A percentile compares a stretch with the other conserved stretches of the same genome.
phyloP scores from a whole-genome alignment of 345 rosid genomes.

The Citrus australasica region DNA sequence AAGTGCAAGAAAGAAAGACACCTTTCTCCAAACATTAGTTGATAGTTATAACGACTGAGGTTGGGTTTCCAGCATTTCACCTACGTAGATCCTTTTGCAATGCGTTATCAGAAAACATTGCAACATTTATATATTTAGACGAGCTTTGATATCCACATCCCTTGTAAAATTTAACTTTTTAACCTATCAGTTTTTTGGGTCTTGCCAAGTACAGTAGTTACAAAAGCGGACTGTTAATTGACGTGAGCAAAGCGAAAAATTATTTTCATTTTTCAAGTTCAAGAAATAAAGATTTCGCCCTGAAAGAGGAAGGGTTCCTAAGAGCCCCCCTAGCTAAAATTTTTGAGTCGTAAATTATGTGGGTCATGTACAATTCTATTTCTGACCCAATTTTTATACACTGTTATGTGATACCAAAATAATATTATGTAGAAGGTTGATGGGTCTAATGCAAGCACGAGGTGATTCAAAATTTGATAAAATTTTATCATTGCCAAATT shows the following conservation, averaged over 20 bases:
- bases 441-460: background rate
- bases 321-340: background rate
- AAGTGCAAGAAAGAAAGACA: background rate
- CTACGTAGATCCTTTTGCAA: background rate
- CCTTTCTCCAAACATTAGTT: slow-evolving; percentile 7
- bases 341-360: background rate
- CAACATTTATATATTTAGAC: background rate
- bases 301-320: background rate
- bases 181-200: too few species aligned
- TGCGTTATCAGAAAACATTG: background rate
- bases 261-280: too few species aligned
- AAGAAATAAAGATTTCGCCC: too few species aligned
- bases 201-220: too few species aligned
- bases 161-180: too few species aligned
- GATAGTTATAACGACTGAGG: background rate
- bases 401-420: background rate
- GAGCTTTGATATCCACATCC: too few species aligned
- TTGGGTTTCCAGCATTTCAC: background rate
- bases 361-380: background rate
- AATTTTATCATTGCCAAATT: background rate
- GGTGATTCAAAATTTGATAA: background rate
- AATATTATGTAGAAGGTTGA: background rate
- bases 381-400: background rate
- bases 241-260: background rate
- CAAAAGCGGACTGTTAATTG: too few species aligned